Evolutionary conservation across 2,329 filamentous ascomycete species (phyloP).

Genomic region (Botrytis galanthina): DNA sequence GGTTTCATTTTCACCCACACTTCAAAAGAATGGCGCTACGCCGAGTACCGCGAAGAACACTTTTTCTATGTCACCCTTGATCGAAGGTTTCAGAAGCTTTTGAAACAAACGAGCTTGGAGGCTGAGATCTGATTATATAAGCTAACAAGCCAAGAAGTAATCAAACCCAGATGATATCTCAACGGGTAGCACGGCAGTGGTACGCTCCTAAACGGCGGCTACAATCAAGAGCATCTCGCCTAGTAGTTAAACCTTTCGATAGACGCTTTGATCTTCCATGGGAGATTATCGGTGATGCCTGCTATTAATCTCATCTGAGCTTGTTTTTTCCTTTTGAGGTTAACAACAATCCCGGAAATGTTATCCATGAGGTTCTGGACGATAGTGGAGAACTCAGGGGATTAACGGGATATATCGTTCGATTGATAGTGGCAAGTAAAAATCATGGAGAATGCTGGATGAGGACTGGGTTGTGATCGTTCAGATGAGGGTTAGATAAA

Average conservation of each 20-base stretch:
- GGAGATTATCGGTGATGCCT: neutral
- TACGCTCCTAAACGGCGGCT: neutral
- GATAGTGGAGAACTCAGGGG: neutral
- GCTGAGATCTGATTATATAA: constrained; percentile 7
- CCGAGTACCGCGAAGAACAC: constrained; percentile 6
- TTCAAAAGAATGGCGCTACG: neutral
- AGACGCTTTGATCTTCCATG: constrained; percentile 4
- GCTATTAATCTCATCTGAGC: neutral
- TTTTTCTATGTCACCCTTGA: constrained; percentile 2
- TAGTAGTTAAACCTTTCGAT: neutral
- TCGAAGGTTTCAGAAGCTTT: constrained; percentile 19
- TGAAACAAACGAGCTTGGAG: constrained; percentile 18
- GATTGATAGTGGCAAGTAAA: constrained; percentile 5
- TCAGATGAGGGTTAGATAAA: neutral
- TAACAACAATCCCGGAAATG: neutral
- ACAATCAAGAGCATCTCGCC: neutral
- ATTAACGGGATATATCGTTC: neutral
- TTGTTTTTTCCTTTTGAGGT: neutral
- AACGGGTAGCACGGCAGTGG: constrained; percentile 4
- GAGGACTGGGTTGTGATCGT: neutral
- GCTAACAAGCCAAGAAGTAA: neutral
- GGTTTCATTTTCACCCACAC: constrained; percentile 11
- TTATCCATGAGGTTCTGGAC: neutral
- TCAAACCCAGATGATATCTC: neutral
- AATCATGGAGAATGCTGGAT: neutral